Evolutionary conservation across 805 yeast genomes (phyloP).

Genomic region (Ogataea methanolica): DNA sequence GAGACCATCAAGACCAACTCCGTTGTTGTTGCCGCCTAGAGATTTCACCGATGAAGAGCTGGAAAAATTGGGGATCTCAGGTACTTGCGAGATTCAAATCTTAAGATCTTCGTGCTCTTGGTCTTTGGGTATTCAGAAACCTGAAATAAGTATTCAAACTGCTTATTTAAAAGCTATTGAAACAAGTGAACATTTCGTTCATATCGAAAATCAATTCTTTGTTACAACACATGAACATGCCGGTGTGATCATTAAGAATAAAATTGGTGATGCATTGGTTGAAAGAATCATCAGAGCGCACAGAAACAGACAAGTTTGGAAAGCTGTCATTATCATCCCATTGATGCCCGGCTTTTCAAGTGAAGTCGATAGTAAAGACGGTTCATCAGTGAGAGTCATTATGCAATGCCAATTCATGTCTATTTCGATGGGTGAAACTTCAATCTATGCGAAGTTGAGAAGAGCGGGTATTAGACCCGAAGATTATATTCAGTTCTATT

Average conservation of each 20-base stretch:
- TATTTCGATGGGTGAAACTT: constrained; percentile 82
- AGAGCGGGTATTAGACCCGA: constrained; percentile 82
- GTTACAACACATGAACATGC: constrained; percentile 84
- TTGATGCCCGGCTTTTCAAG: constrained; percentile 97
- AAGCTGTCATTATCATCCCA: constrained; percentile 87
- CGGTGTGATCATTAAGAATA: constrained; percentile 77
- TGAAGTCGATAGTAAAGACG: constrained; percentile 88
- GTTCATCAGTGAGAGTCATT: constrained; percentile 90
- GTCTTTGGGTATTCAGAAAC: constrained; percentile 85
- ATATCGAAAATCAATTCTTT: constrained; percentile 94
- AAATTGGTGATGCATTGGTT: constrained; percentile 96
- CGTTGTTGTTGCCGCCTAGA: constrained; percentile 87
- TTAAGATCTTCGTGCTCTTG: constrained; percentile 87
- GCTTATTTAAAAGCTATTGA: constrained; percentile 91
- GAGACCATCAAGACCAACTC: constrained; percentile 91
- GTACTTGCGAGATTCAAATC: constrained; percentile 89
- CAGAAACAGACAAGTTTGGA: constrained; percentile 73
- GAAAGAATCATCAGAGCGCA: constrained; percentile 91
- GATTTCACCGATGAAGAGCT: constrained; percentile 76
- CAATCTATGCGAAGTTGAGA: constrained; percentile 78
- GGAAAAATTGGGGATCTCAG: constrained; percentile 53
- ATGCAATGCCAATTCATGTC: constrained; percentile 96
- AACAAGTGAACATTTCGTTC: constrained; percentile 86
- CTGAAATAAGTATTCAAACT: constrained; percentile 85
- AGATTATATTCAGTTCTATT: constrained; percentile 86